Base-by-base conservation (phyloP, 208 protist species). In the Acanthamoeba divionensis region DNA sequence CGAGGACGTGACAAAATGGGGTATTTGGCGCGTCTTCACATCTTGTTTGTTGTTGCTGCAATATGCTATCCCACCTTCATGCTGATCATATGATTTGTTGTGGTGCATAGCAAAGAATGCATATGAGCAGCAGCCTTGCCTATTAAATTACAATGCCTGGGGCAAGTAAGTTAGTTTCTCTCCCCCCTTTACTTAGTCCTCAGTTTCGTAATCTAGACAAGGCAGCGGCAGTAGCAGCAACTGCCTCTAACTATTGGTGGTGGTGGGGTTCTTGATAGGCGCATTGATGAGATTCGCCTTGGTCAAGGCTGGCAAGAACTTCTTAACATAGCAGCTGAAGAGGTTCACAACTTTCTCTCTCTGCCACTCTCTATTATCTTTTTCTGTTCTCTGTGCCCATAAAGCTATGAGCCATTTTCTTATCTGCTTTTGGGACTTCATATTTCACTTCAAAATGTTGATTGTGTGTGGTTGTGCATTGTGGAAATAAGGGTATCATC, bases 241-340 rank as follows among this genome's bases (percentile, higher is more conserved):
- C 10, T n/a, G 4, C 65, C 65, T 50, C 65, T 57, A 8, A 73
- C n/a, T n/a, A 13, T 57, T 57, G 52, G 26, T 65, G 8, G 33
- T 29, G 57, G 15, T 18, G 52, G 52, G 15, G 18, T 18, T 12
- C 24, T 31, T 9, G 9, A 69, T 33, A 92, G 54, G 50, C 44
- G 85, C 33, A 65, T 92, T 41, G 90, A 92, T 45, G 8, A 91
- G 45, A 91, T 92, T 26, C 54, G 60, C 15, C 69, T 77, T 21
- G 38, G 45, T 10, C 31, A 67, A 36, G 65, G 45, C 26, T 92
- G 90, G 90, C 71, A 89, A 38, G 0, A 55, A 45, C 67, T 92
- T n/a, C 31, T 91, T 31, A 69, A 88, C 48, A 62, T 91, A n/a
- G 50, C 52, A 29, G 90, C 90, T 26, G 63, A 83, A 24, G 90